phyloP scores from a whole-genome alignment of 805 yeast species.

The Saturnispora mendoncae region DNA sequence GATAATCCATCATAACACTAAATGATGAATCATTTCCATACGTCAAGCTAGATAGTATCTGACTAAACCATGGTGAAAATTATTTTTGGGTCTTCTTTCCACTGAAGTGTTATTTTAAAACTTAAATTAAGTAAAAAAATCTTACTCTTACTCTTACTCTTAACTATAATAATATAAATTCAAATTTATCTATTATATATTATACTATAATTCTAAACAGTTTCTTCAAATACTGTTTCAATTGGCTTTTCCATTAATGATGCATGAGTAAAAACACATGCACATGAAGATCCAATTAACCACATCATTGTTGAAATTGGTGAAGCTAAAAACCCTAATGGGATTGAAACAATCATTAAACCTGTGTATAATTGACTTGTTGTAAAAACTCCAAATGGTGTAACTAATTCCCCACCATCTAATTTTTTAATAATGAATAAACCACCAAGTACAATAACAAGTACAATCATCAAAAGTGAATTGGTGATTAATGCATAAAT shows the following conservation, averaged over 20 bases:
- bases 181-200: too few relatives aligned
- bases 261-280: slow-evolving; percentile 83
- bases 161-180: too few relatives aligned
- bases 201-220: too few relatives aligned
- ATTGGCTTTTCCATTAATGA: slow-evolving; percentile 93
- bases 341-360: slow-evolving; percentile 56
- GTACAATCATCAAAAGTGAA: slow-evolving; percentile 72
- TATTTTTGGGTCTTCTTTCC: slow-evolving; percentile 33
- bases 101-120: slow-evolving; percentile 21
- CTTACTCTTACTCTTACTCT: too few relatives aligned
- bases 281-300: slow-evolving; percentile 91
- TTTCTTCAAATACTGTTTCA: slow-evolving; percentile 91
- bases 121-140: too few relatives aligned
- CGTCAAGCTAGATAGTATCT: slow-evolving; percentile 39
- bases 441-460: slow-evolving; percentile 65
- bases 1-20: too few relatives aligned
- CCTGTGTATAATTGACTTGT: slow-evolving; percentile 87
- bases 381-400: slow-evolving; percentile 66
- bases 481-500: slow-evolving; percentile 86
- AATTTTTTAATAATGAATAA: slow-evolving; percentile 68
- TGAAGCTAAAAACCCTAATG: slow-evolving; percentile 33
- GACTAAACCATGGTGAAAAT: slow-evolving; percentile 29
- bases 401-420: slow-evolving; percentile 72
- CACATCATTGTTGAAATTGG: slow-evolving; percentile 81
- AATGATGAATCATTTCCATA: slow-evolving; percentile 28